Conservation (phyloP, 257 asterid species). For the Thymus mandschuricus region DNA sequence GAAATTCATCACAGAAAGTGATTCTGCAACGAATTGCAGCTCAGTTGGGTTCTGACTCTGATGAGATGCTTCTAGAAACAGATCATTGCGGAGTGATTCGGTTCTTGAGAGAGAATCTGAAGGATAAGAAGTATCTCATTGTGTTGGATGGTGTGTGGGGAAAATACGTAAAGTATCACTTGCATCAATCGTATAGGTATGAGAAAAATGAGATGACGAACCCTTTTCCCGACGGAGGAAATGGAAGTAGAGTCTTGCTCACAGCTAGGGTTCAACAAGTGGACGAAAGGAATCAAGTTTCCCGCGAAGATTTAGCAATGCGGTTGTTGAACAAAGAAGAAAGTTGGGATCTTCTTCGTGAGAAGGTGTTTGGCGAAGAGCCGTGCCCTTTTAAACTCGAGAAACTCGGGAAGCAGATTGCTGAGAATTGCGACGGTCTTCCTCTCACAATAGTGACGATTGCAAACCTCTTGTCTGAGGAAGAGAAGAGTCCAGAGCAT, state of each 20-base stretch:
- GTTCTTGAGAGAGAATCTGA: constrained; percentile 13
- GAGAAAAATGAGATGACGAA: background rate
- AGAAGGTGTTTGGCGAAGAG: too few relatives aligned
- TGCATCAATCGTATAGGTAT: background rate
- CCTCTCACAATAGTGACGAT: constrained; percentile 4
- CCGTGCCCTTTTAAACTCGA: too few relatives aligned
- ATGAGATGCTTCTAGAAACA: background rate
- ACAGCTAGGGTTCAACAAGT: too few relatives aligned
- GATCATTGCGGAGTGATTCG: background rate
- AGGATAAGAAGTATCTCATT: constrained; percentile 35
- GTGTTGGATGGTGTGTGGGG: constrained; percentile 49
- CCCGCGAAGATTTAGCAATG: too few relatives aligned
- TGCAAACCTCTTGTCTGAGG: background rate
- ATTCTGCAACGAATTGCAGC: background rate
- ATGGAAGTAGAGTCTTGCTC: constrained; percentile 24
- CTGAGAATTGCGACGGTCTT: constrained; percentile 29
- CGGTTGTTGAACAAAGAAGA: too few relatives aligned
- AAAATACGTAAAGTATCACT: background rate
- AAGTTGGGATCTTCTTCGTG: too few relatives aligned
- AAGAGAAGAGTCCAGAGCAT: background rate
- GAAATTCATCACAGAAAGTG: background rate
- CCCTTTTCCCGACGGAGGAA: constrained; percentile 27
- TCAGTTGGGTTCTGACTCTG: background rate
- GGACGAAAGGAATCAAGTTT: too few relatives aligned
- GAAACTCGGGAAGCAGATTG: constrained; percentile 11